Conservation (phyloP, 768 basidiomycete genomes). For the Lactarius sanguifluus region DNA sequence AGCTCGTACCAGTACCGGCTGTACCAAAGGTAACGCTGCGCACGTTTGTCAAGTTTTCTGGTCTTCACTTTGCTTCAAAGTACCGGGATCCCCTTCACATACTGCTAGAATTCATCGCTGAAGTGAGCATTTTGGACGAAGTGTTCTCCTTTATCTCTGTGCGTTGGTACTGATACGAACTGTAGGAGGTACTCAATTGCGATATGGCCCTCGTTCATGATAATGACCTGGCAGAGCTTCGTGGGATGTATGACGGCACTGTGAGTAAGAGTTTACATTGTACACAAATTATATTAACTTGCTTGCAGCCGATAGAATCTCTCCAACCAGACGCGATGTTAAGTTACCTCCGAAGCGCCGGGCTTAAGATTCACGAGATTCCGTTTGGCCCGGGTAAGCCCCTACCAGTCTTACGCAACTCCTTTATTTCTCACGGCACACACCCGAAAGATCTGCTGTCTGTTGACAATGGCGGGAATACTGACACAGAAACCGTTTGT, state of each 20-base stretch:
- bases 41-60: background rate
- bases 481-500: background rate
- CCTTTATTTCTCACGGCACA: background rate
- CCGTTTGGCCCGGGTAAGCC: background rate
- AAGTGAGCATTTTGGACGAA: background rate
- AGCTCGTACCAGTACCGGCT: background rate
- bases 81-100: background rate
- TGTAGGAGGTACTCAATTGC: background rate
- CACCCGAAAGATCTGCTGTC: background rate
- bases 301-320: background rate
- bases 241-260: background rate
- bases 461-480: background rate
- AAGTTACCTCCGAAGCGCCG: background rate
- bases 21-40: background rate
- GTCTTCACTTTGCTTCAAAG: background rate
- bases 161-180: background rate
- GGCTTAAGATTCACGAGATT: background rate
- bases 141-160: background rate
- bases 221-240: background rate
- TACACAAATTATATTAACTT: background rate
- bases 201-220: background rate
- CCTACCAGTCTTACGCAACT: background rate
- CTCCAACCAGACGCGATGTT: background rate
- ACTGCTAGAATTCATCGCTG: background rate
- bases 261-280: background rate